Percentiles rank a stretch among this genome's conserved stretches.
Evolutionary conservation across 148 eudicot species (phyloP).

Genomic region (Gaultheria prostrata): DNA sequence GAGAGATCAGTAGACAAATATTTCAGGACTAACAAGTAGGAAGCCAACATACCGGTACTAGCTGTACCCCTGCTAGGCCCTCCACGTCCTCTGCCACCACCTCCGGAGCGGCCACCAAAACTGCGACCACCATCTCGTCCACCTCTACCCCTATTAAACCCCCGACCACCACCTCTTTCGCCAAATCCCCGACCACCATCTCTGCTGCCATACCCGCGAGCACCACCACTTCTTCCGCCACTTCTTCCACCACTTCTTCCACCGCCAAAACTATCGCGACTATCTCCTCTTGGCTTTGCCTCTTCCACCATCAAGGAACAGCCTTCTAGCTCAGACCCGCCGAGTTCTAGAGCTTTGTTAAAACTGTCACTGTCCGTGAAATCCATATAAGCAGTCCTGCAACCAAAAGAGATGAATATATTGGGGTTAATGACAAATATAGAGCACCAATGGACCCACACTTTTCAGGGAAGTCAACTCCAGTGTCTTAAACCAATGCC

Average conservation of each 20-base stretch:
- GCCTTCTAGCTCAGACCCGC: constrained; percentile 50
- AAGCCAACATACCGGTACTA: constrained; percentile 25
- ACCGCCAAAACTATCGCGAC: constrained; percentile 24
- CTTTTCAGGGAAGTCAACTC: neutral
- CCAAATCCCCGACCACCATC: constrained; percentile 27
- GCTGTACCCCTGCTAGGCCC: constrained; percentile 17
- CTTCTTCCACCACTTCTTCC: constrained; percentile 37
- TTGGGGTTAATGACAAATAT: neutral
- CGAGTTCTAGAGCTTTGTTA: constrained; percentile 51
- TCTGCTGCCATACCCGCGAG: constrained; percentile 22
- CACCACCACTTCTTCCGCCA: constrained; percentile 32
- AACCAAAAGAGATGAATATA: neutral
- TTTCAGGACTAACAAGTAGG: neutral
- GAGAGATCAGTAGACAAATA: neutral
- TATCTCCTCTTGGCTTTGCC: constrained; percentile 59
- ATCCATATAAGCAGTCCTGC: constrained; percentile 68
- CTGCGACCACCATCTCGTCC: constrained; percentile 33
- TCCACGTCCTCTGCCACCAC: constrained; percentile 36
- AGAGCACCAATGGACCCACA: neutral
- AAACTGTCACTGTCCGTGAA: constrained; percentile 39
- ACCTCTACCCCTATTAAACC: constrained; percentile 20
- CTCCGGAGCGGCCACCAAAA: constrained; percentile 23
- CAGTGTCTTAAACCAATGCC: neutral
- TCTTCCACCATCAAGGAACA: constrained; percentile 43
- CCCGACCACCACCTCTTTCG: constrained; percentile 26